Evolutionary conservation across 352 stramenopile genomes (phyloP), one percentile per base, ranked within the genome.

Genomic region (Phytophthora constricta): DNA sequence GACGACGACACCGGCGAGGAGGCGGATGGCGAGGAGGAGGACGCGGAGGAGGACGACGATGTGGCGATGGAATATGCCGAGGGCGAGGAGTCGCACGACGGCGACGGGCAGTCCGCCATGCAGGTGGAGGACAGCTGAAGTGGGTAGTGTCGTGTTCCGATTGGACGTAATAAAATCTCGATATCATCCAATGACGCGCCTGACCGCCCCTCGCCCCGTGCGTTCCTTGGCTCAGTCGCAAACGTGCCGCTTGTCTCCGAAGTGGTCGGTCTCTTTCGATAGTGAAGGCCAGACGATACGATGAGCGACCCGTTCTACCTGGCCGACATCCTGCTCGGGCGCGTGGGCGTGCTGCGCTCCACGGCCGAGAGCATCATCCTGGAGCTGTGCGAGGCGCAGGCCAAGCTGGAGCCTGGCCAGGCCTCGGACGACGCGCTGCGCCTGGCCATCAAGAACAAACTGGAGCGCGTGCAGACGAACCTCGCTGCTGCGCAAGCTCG

Each of bases 261-360:
- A n/a, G n/a, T n/a, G n/a, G n/a, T n/a, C n/a, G n/a, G n/a, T n/a
- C n/a, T n/a, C n/a, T n/a, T n/a, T 4, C 25, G 27, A 22, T 17
- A 39, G 19, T 54, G 43, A 19, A 65, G 45, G 51, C 27, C 46
- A 43, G 33, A 20, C 13, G 16, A 20, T 16, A 43, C 16, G 37
- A 96, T 96, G 87, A 93, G 87, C 71, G 87, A 96, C 59, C 87
- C 87, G 58, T 93, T 96, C 74, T 93, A 93, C 59, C 74, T 96
- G 28, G 87, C 87, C 8, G 87, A 96, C 62, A 96, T 96, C 71
- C 68, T 96, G 27, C 65, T 93, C 26, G 87, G 87, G 33, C 86
- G 87, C 48, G 87, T 96, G 41, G 87, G 86, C 66, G 87, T 93
- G 54, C 70, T 96, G 46, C 87, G 87, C 50, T 93, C 86, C 45